These are phyloP conservation scores for Mycena metata DNA, from an alignment of 768 basidiomycete genomes.

Conservation along the genomic window DNA sequence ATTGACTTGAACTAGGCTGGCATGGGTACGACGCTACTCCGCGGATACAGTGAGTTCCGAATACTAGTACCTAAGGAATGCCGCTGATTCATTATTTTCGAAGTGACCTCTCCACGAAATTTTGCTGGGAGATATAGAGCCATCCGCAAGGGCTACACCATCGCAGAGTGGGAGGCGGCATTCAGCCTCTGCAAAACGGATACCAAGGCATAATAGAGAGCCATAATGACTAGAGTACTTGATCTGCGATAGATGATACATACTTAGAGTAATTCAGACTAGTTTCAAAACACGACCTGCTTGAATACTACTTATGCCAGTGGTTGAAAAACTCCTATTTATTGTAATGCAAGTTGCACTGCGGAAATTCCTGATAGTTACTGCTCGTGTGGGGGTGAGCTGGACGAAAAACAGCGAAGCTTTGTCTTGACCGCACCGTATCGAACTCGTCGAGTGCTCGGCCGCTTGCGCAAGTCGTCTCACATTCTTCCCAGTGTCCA, in stretches of 20 bases:
- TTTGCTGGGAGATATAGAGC: conserved; percentile 64
- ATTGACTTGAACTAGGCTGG: conserved; percentile 40
- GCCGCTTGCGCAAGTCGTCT: too few relatives aligned
- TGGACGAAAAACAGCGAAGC: too few relatives aligned
- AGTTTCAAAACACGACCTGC: background rate
- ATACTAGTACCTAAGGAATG: background rate
- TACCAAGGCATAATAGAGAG: background rate
- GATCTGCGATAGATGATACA: background rate
- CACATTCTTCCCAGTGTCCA: too few relatives aligned
- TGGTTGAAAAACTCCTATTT: too few relatives aligned
- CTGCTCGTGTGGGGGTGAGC: too few relatives aligned
- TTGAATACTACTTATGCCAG: too few relatives aligned
- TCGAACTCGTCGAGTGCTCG: too few relatives aligned
- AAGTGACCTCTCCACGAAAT: conserved; percentile 65
- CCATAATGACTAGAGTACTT: conserved; percentile 22
- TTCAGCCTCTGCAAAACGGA: conserved; percentile 61
- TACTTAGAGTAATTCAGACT: background rate
- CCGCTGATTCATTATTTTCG: conserved; percentile 1
- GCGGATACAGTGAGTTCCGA: conserved; percentile 60
- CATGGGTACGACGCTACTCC: conserved; percentile 55
- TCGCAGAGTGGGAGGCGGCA: conserved; percentile 63
- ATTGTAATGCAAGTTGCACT: too few relatives aligned
- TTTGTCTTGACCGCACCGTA: too few relatives aligned
- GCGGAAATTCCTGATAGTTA: too few relatives aligned
- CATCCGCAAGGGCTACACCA: conserved; percentile 47